Conservation (phyloP, 1,284 basidiomycete species). For the Athelia sp. region DNA sequence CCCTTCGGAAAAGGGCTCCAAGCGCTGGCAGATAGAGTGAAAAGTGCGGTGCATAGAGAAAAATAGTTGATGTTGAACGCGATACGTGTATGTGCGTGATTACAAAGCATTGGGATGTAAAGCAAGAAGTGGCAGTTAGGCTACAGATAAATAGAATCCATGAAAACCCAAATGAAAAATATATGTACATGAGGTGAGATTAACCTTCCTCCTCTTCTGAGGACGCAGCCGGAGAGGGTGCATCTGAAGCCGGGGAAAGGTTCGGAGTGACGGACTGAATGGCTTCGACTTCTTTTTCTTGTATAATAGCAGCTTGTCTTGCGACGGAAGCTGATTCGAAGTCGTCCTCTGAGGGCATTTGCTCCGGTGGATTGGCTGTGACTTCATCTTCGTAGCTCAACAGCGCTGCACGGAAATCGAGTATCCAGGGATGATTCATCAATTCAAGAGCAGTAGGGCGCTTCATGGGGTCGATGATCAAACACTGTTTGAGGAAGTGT, state of each 20-base stretch:
- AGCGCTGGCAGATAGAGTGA: no score
- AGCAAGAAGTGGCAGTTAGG: slow-evolving; percentile 8
- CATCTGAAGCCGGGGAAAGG: slow-evolving; percentile 16
- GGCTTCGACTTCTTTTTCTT: slow-evolving; percentile 56
- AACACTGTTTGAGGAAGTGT: slow-evolving; percentile 89
- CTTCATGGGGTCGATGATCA: slow-evolving; percentile 83
- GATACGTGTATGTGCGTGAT: background rate
- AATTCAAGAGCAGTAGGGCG: slow-evolving; percentile 87
- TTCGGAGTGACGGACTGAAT: slow-evolving; percentile 31
- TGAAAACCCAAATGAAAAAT: background rate
- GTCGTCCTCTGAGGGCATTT: slow-evolving; percentile 40
- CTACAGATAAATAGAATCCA: slow-evolving; percentile 8
- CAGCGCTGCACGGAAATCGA: slow-evolving; percentile 69
- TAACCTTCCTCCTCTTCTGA: slow-evolving; percentile 8
- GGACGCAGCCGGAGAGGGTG: slow-evolving; percentile 33
- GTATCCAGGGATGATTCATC: slow-evolving; percentile 89
- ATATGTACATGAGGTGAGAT: background rate
- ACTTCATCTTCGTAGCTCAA: slow-evolving; percentile 64
- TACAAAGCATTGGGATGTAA: slow-evolving; percentile 7
- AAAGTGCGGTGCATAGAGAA: no score
- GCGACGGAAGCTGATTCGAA: slow-evolving; percentile 50
- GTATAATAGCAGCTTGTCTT: slow-evolving; percentile 49
- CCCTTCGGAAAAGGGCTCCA: no score
- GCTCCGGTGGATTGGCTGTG: slow-evolving; percentile 41
- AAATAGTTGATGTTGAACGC: no score